These are phyloP conservation scores for Penicillium sp. DNA, from an alignment of 2,329 filamentous ascomycete species.

Conservation along the genomic window DNA sequence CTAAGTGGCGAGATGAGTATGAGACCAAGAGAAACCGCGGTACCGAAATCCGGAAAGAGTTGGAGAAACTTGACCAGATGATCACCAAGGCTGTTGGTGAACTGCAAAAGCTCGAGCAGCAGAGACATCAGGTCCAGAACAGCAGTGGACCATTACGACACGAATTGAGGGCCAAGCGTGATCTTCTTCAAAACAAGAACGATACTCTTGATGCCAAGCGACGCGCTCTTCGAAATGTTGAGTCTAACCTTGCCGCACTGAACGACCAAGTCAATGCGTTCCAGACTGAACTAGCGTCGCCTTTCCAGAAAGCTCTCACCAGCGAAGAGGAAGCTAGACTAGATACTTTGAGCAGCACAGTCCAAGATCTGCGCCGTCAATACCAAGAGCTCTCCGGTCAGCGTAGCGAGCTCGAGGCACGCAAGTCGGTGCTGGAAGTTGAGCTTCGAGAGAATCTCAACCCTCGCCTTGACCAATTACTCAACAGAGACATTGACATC, in stretches of 20 bases:
- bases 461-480: slow-evolving; percentile 82
- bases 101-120: slow-evolving; percentile 77
- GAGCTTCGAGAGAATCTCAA: slow-evolving; percentile 87
- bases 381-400: slow-evolving; percentile 72
- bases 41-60: slow-evolving; percentile 64
- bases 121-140: slow-evolving; percentile 72
- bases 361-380: slow-evolving; percentile 73
- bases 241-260: slow-evolving; percentile 72
- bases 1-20: slow-evolving; percentile 71
- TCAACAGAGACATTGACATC: slow-evolving; percentile 69
- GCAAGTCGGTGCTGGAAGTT: slow-evolving; percentile 80
- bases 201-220: slow-evolving; percentile 73
- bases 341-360: slow-evolving; percentile 65
- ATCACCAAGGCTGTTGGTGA: slow-evolving; percentile 85
- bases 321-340: slow-evolving; percentile 79
- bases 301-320: slow-evolving; percentile 89
- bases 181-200: slow-evolving; percentile 70
- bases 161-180: slow-evolving; percentile 73
- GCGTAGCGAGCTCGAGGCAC: slow-evolving; percentile 73
- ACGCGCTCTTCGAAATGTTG: slow-evolving; percentile 63
- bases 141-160: slow-evolving; percentile 77
- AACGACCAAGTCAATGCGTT: slow-evolving; percentile 73
- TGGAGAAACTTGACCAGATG: slow-evolving; percentile 81
- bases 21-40: slow-evolving; percentile 66
- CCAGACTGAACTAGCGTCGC: slow-evolving; percentile 75